phyloP scores from a whole-genome alignment of 257 asterid species.

The Solanum clarkiae region DNA sequence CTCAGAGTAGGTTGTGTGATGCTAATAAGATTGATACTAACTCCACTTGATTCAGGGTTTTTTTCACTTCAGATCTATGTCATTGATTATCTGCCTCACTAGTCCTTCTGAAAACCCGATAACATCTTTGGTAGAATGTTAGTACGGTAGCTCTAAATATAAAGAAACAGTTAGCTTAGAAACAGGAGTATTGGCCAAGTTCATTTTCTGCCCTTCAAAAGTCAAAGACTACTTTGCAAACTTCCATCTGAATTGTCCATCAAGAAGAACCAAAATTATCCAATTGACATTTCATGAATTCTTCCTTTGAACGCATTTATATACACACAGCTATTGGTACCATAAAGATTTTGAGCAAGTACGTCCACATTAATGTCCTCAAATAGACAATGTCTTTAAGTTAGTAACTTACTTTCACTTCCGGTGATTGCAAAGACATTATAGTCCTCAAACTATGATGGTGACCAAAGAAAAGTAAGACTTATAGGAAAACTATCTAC shows the following conservation, averaged over 20 bases:
- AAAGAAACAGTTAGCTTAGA: neutral
- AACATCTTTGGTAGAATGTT: neutral
- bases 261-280: neutral
- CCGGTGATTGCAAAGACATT: neutral
- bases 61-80: neutral
- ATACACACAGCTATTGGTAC: neutral
- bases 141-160: neutral
- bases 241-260: neutral
- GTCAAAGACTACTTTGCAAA: neutral
- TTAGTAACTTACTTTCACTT: neutral
- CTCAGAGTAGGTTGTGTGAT: neutral
- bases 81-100: neutral
- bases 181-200: neutral
- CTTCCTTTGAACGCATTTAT: neutral
- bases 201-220: neutral
- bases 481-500: neutral
- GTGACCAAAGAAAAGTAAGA: neutral
- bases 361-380: neutral
- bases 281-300: neutral
- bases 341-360: neutral
- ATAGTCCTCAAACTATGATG: neutral
- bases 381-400: neutral
- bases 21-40: neutral
- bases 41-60: neutral
- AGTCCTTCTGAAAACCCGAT: neutral